Evolutionary conservation across 2,329 filamentous ascomycete genomes (phyloP).

Genomic region (Diaporthe ilicicola): DNA sequence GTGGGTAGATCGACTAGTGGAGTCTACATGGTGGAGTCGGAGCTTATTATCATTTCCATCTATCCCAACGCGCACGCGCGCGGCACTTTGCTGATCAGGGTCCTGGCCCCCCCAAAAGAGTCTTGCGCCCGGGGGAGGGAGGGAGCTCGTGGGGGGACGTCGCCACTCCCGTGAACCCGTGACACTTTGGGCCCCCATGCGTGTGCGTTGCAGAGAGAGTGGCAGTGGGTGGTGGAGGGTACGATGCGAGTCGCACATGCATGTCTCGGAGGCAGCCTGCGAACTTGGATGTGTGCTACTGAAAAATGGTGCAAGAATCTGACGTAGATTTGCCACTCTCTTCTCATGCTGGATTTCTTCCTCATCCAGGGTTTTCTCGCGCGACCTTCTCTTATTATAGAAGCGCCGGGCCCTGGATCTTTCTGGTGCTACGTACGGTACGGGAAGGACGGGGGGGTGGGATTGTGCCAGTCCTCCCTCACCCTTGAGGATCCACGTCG

Average conservation of each 20-base stretch:
- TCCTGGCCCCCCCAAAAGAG: background rate
- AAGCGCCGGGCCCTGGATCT: no score
- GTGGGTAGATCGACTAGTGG: no score
- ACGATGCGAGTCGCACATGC: background rate
- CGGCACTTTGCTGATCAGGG: no score
- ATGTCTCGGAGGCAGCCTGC: conserved; percentile 13
- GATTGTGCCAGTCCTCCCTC: no score
- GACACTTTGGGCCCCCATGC: background rate
- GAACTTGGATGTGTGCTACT: background rate
- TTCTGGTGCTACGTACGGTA: no score
- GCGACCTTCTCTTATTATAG: background rate
- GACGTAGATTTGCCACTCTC: conserved; percentile 11
- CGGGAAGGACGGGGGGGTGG: no score
- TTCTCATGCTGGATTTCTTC: background rate
- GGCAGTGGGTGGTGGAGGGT: background rate
- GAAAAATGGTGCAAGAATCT: background rate
- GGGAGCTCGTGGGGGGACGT: background rate
- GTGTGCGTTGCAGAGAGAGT: background rate
- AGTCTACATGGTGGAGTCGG: background rate
- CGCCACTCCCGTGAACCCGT: background rate
- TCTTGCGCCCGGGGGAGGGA: background rate
- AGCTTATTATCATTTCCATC: background rate
- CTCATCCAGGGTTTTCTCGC: background rate
- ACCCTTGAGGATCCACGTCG: background rate
- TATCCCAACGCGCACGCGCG: background rate